phyloP scores from a whole-genome alignment of 2,329 filamentous ascomycete species.

The Xylariaceae sp. region DNA sequence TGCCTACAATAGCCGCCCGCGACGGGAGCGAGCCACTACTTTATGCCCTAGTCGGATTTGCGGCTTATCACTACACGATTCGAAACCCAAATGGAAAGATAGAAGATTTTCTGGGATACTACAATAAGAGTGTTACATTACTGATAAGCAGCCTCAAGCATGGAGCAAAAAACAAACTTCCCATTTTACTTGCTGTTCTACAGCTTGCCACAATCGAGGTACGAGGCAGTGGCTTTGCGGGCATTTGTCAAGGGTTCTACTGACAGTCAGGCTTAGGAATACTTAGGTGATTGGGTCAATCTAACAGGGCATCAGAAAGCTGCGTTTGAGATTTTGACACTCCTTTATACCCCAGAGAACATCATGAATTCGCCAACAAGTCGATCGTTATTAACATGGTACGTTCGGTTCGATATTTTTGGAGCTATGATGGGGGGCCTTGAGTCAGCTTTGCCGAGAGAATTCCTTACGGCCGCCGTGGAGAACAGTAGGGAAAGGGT shows the following conservation, averaged over 20 bases:
- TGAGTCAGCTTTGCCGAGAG: constrained; percentile 65
- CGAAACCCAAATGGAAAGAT: constrained; percentile 68
- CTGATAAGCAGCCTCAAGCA: constrained; percentile 68
- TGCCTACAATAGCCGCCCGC: constrained; percentile 68
- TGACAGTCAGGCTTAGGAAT: constrained; percentile 59
- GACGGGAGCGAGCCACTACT: constrained; percentile 69
- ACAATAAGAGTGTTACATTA: constrained; percentile 79
- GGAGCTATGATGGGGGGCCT: constrained; percentile 79
- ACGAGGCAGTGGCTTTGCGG: constrained; percentile 27
- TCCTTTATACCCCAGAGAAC: constrained; percentile 72
- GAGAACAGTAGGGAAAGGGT: constrained; percentile 60
- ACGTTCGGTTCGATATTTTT: constrained; percentile 81
- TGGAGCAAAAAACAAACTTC: constrained; percentile 65
- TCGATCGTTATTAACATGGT: constrained; percentile 80
- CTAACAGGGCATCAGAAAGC: constrained; percentile 89
- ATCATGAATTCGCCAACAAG: constrained; percentile 67
- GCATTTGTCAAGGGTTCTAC: constrained; percentile 4
- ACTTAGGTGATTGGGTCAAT: constrained; percentile 92
- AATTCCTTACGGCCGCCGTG: constrained; percentile 70
- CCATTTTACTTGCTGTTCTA: constrained; percentile 80
- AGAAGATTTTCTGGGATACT: constrained; percentile 79
- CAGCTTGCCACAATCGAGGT: constrained; percentile 94
- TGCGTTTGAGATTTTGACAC: constrained; percentile 74
- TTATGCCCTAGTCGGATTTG: constrained; percentile 82
- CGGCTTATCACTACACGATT: constrained; percentile 80